These are phyloP conservation scores for Suillus cothurnatus DNA, from an alignment of 768 basidiomycete species.

Conservation along the genomic window DNA sequence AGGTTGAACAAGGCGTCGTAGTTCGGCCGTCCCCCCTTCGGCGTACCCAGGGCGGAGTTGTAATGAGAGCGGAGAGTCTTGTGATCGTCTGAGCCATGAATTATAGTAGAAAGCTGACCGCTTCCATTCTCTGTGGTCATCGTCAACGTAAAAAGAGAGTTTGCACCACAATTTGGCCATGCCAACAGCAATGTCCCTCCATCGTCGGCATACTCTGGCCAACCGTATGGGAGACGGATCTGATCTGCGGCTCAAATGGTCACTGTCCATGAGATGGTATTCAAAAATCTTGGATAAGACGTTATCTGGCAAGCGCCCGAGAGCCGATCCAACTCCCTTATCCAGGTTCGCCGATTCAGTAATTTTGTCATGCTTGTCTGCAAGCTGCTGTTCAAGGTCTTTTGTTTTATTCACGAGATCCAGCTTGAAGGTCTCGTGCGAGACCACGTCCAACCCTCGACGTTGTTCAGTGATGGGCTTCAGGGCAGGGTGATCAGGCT, in stretches of 20 bases:
- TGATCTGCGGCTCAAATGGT: neutral
- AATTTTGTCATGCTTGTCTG: neutral
- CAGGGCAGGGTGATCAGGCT: neutral
- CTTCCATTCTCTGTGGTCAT: neutral
- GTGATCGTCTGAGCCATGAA: neutral
- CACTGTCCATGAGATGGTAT: neutral
- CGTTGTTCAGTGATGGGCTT: neutral
- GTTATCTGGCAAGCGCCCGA: neutral
- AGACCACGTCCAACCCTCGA: neutral
- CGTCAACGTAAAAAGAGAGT: neutral
- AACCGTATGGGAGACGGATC: neutral
- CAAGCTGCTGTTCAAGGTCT: neutral
- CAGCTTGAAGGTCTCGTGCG: neutral
- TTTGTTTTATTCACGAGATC: neutral
- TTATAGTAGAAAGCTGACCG: neutral
- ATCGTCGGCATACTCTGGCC: neutral
- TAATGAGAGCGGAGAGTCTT: neutral
- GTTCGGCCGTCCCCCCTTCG: neutral
- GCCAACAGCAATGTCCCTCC: neutral
- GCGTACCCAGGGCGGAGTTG: neutral
- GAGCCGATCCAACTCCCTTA: neutral
- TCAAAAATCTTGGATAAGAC: neutral
- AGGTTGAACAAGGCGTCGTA: neutral
- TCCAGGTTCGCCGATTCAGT: neutral
- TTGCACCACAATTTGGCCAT: neutral